These are phyloP conservation scores for Candida insectalens DNA, from an alignment of 805 yeast genomes.

Conservation along the genomic window DNA sequence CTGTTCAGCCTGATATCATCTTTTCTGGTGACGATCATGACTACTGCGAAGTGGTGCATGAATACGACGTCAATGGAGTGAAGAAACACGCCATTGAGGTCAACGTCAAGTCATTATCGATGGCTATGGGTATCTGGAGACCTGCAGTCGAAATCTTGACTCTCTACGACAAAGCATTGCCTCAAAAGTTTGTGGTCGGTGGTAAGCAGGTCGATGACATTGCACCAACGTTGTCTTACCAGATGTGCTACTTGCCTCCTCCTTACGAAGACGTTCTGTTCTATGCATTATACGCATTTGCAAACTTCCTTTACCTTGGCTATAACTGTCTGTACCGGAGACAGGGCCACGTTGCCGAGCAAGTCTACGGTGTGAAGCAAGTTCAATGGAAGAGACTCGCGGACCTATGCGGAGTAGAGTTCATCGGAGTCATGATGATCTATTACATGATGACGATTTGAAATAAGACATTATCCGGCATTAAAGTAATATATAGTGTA, in stretches of 20 bases:
- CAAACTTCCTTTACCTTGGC: conserved; percentile 4
- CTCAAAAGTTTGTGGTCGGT: conserved; percentile 13
- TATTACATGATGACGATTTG: neutral
- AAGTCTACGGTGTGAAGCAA: no score
- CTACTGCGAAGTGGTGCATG: conserved; percentile 71
- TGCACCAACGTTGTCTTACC: conserved; percentile 22
- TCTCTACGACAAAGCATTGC: conserved; percentile 16
- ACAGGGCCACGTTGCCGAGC: no score
- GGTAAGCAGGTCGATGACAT: conserved; percentile 23
- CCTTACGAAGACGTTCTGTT: conserved; percentile 33
- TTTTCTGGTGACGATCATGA: conserved; percentile 97
- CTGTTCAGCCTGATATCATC: conserved; percentile 55
- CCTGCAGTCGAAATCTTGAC: conserved; percentile 28
- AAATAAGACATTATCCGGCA: neutral
- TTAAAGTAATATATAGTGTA: conserved; percentile 1
- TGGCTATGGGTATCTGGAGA: conserved; percentile 69
- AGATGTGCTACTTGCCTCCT: conserved; percentile 34
- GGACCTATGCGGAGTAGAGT: neutral
- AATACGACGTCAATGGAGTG: conserved; percentile 8
- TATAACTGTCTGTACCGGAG: neutral
- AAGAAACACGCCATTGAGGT: conserved; percentile 4
- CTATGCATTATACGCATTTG: conserved; percentile 29
- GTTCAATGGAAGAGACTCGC: no score
- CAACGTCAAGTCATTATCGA: conserved; percentile 72
- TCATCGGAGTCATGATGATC: neutral